Base-by-base conservation (phyloP, 176 grass and related monocot genomes). In the Juncus inflexus region DNA sequence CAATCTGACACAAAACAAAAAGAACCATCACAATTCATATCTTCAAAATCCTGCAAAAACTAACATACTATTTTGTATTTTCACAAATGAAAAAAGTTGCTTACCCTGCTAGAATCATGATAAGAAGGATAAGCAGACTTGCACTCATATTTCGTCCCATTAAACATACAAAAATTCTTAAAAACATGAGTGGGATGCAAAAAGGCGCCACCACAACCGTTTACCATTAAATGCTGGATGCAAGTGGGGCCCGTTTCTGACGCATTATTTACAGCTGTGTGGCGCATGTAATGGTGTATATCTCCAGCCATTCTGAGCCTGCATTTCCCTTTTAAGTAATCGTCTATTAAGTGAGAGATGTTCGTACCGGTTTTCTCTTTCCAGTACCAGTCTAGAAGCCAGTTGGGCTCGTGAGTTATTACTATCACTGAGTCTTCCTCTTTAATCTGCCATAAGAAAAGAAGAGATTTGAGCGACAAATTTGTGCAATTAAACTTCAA, bases 311-410 rank as follows among this genome's bases (percentile, higher is more conserved):
- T 81, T 36, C 91, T 83, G 83, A 96, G 84, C 66, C 76, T 96
- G 67, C 91, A 96, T 85, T 79, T 96, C 73, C 84, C 87, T 56
- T 83, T 78, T 59, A 96, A 61, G 70, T 96, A 96, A 8, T 96
- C 87, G 16, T 72, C 69, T 76, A 96, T 88, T 65, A 96, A 79
- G 74, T 96, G 80, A 50, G 79, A 83, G n/a, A 91, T 75, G 64
- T 91, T 96, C 59, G 80, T 91, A 12, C 87, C 92, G 37, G 87
- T 86, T 62, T 73, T 76, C 50, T 96, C 82, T 40, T 91, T 86
- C 92, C 85, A 96, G 60, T 96, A 90, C 91, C 91, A 96, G 80
- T 90, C 87, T 60, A 96, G 91, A 74, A 96, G 87, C 91, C 91
- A 96, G 66, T 76, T 96, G 66, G 91, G 87, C 55, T 96, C 87